Base-by-base conservation (phyloP, 768 basidiomycete species). In the Exsudoporus frostii region DNA sequence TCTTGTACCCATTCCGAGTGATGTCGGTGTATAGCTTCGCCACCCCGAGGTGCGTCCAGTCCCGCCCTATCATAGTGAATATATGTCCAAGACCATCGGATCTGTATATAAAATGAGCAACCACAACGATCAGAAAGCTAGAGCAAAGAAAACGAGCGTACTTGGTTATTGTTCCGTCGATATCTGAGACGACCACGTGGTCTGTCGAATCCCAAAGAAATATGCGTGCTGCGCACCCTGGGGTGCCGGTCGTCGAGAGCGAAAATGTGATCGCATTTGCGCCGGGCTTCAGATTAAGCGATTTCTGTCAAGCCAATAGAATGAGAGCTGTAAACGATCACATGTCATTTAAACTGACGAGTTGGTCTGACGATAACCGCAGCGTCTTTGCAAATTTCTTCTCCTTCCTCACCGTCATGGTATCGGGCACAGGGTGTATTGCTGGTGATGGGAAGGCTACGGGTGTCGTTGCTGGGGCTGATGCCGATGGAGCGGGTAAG, bases 111-210 rank as follows among this genome's bases (percentile, higher is more conserved):
- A 5, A 2, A 38, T 56, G 15, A 63, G 13, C 24, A 37, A 47
- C 6, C 1, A 29, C 30, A 25, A 36, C 17, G 7, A 19, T 41
- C 19, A 7, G 43, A 36, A 5, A 30, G 17, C 17, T 8, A 19
- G 8, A 29, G 9, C 2, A 3, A 17, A 46, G 40, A 32, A 51
- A 55, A 29, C 64, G 79, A 20, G 64, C 82, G 22, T 58, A 96
- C 93, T 98, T 98, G 9, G 97, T 99, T 65, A 99, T 99, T 1
- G 96, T 99, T 7, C 97, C 97, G 65, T 99, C 97, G 55, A 99
- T 98, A 65, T 99, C 97, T 38, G 94, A 97, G 37, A 99, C 84
- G 24, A 99, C 90, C 20, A 99, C 83, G 3, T 80, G 79, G 64
- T 97, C 94, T 3, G 85, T 85, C n/a, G 85, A 82, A 52, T 98